Evolutionary conservation across 2,329 filamentous ascomycete genomes (phyloP).

Genomic region (Ramichloridium luteum): DNA sequence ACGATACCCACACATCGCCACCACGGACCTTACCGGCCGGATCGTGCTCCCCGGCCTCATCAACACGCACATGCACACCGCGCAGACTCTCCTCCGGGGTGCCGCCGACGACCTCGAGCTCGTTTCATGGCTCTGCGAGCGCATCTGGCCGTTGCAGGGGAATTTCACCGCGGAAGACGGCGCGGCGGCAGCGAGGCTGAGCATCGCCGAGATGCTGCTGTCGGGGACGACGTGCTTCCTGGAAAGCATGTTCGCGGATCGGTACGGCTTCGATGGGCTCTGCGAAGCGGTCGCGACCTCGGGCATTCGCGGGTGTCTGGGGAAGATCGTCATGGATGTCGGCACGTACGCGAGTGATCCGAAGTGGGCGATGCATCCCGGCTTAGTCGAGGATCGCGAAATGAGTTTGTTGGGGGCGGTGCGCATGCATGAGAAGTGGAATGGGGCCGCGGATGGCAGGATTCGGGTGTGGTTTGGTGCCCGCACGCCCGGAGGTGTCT

Average conservation of each 20-base stretch:
- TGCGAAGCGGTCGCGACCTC: conserved; percentile 32
- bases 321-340: conserved; percentile 35
- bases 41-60: conserved; percentile 40
- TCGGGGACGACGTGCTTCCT: conserved; percentile 41
- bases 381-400: conserved; percentile 30
- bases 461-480: conserved; percentile 30
- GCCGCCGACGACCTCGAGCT: conserved; percentile 39
- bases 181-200: conserved; percentile 37
- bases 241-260: conserved; percentile 40
- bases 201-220: conserved; percentile 40
- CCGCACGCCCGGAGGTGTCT: conserved; percentile 27
- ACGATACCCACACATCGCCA: conserved; percentile 22
- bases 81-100: conserved; percentile 38
- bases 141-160: conserved; percentile 38
- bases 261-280: conserved; percentile 36
- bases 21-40: conserved; percentile 28
- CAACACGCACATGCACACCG: conserved; percentile 40
- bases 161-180: conserved; percentile 36
- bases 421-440: conserved; percentile 26
- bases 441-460: conserved; percentile 24
- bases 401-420: conserved; percentile 22
- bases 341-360: conserved; percentile 32
- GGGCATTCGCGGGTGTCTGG: conserved; percentile 34
- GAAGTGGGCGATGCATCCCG: conserved; percentile 33
- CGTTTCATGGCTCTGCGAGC: conserved; percentile 40